Conservation (phyloP, 2,329 filamentous ascomycete species). For the Xylariaceae sp. region DNA sequence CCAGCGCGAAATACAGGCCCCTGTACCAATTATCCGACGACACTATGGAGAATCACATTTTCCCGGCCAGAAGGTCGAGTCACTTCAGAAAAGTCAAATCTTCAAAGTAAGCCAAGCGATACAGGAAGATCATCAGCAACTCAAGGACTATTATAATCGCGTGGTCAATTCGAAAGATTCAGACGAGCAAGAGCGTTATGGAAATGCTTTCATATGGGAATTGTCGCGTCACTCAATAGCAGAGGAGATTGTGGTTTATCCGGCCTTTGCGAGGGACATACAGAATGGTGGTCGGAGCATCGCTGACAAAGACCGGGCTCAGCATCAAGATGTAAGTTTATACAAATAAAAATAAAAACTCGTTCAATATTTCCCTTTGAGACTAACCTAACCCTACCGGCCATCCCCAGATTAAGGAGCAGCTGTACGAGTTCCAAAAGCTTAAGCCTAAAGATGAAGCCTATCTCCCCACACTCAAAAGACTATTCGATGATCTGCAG, state of each 20-base stretch:
- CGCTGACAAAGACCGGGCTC: conserved; percentile 49
- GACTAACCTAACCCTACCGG: neutral
- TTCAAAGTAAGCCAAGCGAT: conserved; percentile 25
- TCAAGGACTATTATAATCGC: conserved; percentile 48
- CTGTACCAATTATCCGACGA: neutral
- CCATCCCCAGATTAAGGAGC: conserved; percentile 50
- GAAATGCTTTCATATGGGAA: conserved; percentile 61
- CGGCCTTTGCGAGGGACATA: conserved; percentile 51
- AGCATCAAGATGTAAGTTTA: conserved; percentile 36
- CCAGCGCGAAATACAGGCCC: neutral
- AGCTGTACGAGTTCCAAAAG: conserved; percentile 53
- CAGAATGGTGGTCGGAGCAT: conserved; percentile 48
- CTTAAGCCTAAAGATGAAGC: conserved; percentile 45
- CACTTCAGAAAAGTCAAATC: conserved; percentile 13
- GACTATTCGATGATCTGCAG: conserved; percentile 49
- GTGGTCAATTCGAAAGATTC: conserved; percentile 49
- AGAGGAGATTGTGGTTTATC: conserved; percentile 58
- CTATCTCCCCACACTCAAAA: conserved; percentile 51
- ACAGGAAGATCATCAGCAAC: conserved; percentile 34
- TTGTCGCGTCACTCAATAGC: conserved; percentile 58
- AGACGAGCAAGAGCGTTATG: conserved; percentile 52
- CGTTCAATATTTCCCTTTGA: neutral
- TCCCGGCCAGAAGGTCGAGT: conserved; percentile 16
- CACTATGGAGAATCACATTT: conserved; percentile 17
- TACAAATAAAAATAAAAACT: too few relatives aligned